Conservation (phyloP, 306 rosid genomes). For the Gastrolobium bilobum region DNA sequence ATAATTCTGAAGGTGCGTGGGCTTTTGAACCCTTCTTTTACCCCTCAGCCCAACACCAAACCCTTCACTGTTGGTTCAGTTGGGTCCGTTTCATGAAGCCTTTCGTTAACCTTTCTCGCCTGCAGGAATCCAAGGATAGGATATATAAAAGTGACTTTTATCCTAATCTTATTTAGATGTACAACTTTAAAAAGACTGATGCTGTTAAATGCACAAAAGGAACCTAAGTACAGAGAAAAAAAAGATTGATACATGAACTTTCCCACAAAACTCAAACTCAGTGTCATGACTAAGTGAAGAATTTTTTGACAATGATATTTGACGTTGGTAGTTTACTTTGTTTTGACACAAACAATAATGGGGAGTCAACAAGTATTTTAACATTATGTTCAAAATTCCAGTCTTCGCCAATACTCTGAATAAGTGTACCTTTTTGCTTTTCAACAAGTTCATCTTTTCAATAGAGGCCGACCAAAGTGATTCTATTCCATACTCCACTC, state of each 20-base stretch:
- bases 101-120: not conserved
- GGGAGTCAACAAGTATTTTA: slow-evolving; percentile 58
- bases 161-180: not conserved
- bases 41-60: no score
- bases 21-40: no score
- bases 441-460: slow-evolving; percentile 56
- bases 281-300: slow-evolving; percentile 47
- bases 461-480: slow-evolving; percentile 95
- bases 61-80: no score
- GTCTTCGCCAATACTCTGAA: slow-evolving; percentile 68
- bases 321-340: slow-evolving; percentile 37
- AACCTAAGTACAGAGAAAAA: not conserved
- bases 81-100: not conserved
- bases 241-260: slow-evolving; percentile 2
- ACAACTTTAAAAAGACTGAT: not conserved
- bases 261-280: slow-evolving; percentile 15
- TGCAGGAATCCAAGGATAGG: not conserved
- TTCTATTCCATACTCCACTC: slow-evolving; percentile 92
- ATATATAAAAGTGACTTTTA: not conserved
- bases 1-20: no score
- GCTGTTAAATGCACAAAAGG: not conserved
- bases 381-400: slow-evolving; percentile 47
- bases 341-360: slow-evolving; percentile 50
- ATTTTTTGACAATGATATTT: slow-evolving; percentile 52
- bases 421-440: slow-evolving; percentile 48